Base-by-base conservation (phyloP, 2,329 filamentous ascomycete species). In the Anthostomella pinea region DNA sequence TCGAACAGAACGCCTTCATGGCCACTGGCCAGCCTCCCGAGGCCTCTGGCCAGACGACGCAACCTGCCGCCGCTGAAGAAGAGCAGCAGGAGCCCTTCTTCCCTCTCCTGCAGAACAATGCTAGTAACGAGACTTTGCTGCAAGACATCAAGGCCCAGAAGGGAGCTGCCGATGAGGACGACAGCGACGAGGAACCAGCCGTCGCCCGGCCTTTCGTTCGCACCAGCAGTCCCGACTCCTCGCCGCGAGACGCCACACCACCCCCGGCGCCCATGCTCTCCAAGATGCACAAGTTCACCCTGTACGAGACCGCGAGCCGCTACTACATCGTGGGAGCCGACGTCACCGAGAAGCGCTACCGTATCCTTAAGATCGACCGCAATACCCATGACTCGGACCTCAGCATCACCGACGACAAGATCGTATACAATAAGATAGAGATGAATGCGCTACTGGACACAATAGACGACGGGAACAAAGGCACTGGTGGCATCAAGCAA, bases 281-380 rank as follows among this genome's bases (percentile, higher is more conserved):
- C 62, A 77, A 76, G 59, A 95, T 98, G 88, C 89, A 96, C 69
- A 94, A 93, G 56, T 97, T 95, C 64, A 93, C 87, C n/a, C 69
- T 98, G 15, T 97, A 98, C 64, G 93, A 98, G 68, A 98, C 93
- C 3, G 86, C 87, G 9, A 88, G 83, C 37, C 79, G 88, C 34
- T 98, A 93, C 63, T 98, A 96, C 62, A 84, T 98, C 47, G 88
- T 97, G 13, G 93, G 93, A 10, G 85, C 87, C 33, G 93, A 98
- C 59, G 80, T 95, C 38, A 83, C 88, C 50, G 93, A 97, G 62
- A 84, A 79, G 54, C 81, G 85, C 17, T 97, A 93, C 63, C 82
- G 90, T 33, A 88, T 98, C 38, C 68, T 98, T 57, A 96, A 97
- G 63, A 94, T 98, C 52, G 91, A 97, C 59, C 81, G 93, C 29